phyloP scores from a whole-genome alignment of 352 stramenopile species.

The Thalassiosira oceanica region DNA sequence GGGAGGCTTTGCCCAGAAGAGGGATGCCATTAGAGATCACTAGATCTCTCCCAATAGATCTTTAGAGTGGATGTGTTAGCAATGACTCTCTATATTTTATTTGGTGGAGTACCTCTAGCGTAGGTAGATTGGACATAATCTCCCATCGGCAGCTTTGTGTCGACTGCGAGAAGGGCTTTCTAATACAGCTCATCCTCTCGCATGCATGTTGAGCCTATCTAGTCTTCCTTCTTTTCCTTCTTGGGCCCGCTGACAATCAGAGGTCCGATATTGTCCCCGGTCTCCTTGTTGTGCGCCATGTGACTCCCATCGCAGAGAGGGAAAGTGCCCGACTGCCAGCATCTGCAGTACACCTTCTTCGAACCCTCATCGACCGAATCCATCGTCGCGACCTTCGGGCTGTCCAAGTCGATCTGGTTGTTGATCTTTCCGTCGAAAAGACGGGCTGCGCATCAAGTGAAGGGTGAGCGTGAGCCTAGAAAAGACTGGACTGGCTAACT shows the following conservation, averaged over 20 bases:
- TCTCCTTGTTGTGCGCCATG: slow-evolving; percentile 74
- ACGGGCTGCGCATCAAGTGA: slow-evolving; percentile 5
- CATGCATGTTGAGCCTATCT: too few relatives aligned
- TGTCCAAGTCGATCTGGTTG: slow-evolving; percentile 69
- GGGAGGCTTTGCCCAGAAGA: slow-evolving; percentile 7
- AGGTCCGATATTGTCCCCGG: slow-evolving; percentile 78
- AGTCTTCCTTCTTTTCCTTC: slow-evolving; percentile 28
- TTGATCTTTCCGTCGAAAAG: slow-evolving; percentile 50
- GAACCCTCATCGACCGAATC: slow-evolving; percentile 47
- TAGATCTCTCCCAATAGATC: too few relatives aligned
- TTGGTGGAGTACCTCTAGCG: too few relatives aligned
- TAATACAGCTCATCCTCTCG: too few relatives aligned
- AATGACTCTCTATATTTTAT: too few relatives aligned
- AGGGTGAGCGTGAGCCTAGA: background rate
- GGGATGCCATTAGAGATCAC: slow-evolving; percentile 7
- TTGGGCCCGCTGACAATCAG: slow-evolving; percentile 69
- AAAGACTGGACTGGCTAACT: background rate
- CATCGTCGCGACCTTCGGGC: slow-evolving; percentile 59
- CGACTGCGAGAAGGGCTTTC: too few relatives aligned
- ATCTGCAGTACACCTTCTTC: slow-evolving; percentile 81
- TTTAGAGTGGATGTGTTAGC: too few relatives aligned
- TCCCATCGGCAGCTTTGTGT: too few relatives aligned
- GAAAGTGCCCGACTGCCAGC: slow-evolving; percentile 76
- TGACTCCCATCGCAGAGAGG: slow-evolving; percentile 76
- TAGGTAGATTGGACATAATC: too few relatives aligned